Conservation (phyloP, 306 rosid species). For the Fagus sylvatica region DNA sequence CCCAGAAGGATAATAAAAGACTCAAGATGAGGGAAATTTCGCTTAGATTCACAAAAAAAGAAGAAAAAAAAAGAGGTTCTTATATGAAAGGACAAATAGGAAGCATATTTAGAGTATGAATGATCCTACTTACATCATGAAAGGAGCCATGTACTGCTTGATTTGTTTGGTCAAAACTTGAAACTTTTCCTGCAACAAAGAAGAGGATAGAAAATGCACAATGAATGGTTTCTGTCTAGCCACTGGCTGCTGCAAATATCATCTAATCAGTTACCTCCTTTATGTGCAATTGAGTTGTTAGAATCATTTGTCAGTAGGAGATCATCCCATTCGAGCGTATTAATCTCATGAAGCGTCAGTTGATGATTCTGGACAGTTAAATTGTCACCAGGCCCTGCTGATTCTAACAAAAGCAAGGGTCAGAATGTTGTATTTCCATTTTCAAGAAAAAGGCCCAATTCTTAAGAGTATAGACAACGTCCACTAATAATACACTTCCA, state of each 20-base stretch:
- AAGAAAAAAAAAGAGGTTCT: too few species aligned
- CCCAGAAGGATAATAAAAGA: not conserved
- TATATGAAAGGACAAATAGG: not conserved
- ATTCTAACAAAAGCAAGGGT: conserved; percentile 18
- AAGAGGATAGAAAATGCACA: conserved; percentile 23
- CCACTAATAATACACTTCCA: not conserved
- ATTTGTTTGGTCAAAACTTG: conserved; percentile 52
- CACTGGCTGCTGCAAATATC: conserved; percentile 23
- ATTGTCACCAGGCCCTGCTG: too few species aligned
- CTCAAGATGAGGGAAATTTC: not conserved
- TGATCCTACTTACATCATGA: conserved; percentile 56
- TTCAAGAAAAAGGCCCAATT: conserved; percentile 23
- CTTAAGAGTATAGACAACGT: conserved; percentile 3
- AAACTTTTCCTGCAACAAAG: conserved; percentile 44
- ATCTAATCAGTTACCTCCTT: conserved; percentile 63
- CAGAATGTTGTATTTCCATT: conserved; percentile 16
- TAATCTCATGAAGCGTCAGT: conserved; percentile 78
- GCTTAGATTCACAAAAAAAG: not conserved
- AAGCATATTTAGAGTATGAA: not conserved
- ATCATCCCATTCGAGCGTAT: conserved; percentile 99
- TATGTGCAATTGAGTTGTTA: conserved; percentile 27
- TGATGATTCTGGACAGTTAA: conserved; percentile 56
- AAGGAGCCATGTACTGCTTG: conserved; percentile 45
- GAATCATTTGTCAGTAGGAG: conserved; percentile 64
- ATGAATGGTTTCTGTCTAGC: conserved; percentile 22